Percentiles rank a stretch among this genome's conserved stretches.
Conservation (phyloP, 2,329 filamentous ascomycete species). For the Trichoderma aggressivum region DNA sequence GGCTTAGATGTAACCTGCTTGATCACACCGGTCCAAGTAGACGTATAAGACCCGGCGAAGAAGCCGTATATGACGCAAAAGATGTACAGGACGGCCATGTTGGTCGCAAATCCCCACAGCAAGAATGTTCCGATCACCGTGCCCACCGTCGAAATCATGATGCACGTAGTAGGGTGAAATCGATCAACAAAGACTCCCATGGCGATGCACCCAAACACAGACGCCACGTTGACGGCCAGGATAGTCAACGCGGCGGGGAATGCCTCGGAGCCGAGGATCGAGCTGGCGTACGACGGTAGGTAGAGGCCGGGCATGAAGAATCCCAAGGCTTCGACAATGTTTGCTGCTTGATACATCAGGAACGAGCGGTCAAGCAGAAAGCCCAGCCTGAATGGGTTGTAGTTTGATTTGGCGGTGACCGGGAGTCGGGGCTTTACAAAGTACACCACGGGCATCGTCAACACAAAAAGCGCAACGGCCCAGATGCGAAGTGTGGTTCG, state of each 20-base stretch:
- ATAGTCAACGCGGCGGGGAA: conserved; percentile 49
- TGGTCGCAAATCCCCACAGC: conserved; percentile 55
- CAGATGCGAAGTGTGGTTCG: conserved; percentile 45
- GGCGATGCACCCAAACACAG: conserved; percentile 51
- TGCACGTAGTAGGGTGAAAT: conserved; percentile 45
- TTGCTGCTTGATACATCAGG: conserved; percentile 52
- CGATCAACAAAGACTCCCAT: conserved; percentile 54
- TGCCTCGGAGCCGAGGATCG: conserved; percentile 41
- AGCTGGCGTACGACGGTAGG: conserved; percentile 51
- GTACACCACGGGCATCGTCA: conserved; percentile 49
- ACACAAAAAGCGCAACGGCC: conserved; percentile 43
- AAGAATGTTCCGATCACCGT: conserved; percentile 53
- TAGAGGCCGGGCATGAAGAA: conserved; percentile 60
- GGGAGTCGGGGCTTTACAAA: conserved; percentile 52
- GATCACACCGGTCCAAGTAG: conserved; percentile 55
- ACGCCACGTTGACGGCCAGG: conserved; percentile 53
- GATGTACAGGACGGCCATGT: conserved; percentile 48
- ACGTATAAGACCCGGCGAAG: conserved; percentile 58
- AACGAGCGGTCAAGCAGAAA: conserved; percentile 53
- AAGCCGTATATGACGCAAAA: conserved; percentile 60
- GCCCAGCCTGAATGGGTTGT: conserved; percentile 34
- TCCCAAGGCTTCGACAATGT: conserved; percentile 52
- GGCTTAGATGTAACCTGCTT: conserved; percentile 31
- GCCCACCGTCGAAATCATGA: conserved; percentile 51
- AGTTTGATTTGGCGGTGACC: conserved; percentile 27